Evolutionary conservation across 1,139 yeast species (phyloP), one percentile per base, ranked within the genome.

Genomic region (Arxiozyma slooffiae): DNA sequence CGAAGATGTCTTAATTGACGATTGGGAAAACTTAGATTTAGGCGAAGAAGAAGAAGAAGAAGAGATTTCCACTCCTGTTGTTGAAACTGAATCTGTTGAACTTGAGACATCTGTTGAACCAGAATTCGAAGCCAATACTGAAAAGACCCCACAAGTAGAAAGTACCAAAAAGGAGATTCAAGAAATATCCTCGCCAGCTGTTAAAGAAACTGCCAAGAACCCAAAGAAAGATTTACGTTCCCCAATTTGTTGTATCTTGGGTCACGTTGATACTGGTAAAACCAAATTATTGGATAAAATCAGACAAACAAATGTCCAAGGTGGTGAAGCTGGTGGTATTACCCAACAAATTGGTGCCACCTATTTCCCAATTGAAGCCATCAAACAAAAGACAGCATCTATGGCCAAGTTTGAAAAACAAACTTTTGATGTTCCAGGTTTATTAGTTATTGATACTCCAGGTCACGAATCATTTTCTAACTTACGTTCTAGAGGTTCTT

Each of bases 331-430:
- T 52, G 99, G 99, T 76, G 99, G 99, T 77, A 94, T 92, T 68
- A 92, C 99, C 59, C 99, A 92, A 78, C 99, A 92, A 73, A 92
- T 92, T 67, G 99, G 99, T 80, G 99, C 99, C 49, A 94, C 98
- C 24, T 94, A 90, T 71, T 94, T 92, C 87, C 98, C 98, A 53
- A 90, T 92, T 61, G 95, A 85, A 37, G 88, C 97, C 41, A 88
- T 92, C 64, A 82, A 82, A 70, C 81, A 81, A 64, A 94, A 94
- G 74, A 92, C 97, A 41, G 84, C 82, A 46, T 95, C 85, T 48
- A 90, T 92, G 97, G 80, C 88, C 54, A 76, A 81, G 60, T 85
- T 79, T 68, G 97, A 88, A 69, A 85, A 86, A 67, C 83, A 82
- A 67, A 76, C 84, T 20, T 90, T 84, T 68, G 96, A 92, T 59